A percentile compares a stretch with the other conserved stretches of the same genome.
These are phyloP conservation scores for Rhynchospora breviuscula DNA, from an alignment of 176 grass and related monocot species.

Conservation along the genomic window DNA sequence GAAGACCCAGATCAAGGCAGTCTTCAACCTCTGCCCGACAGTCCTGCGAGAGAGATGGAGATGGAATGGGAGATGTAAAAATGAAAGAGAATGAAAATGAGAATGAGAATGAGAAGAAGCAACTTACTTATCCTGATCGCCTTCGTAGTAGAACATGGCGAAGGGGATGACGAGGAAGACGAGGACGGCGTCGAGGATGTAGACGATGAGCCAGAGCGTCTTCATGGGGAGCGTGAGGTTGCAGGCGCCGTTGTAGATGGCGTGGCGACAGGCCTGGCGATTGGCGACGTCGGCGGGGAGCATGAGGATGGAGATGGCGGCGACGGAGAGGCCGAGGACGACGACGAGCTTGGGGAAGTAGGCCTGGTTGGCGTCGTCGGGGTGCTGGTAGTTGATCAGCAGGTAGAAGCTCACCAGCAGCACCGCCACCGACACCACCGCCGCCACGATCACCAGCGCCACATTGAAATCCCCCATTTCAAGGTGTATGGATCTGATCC, in stretches of 20 bases:
- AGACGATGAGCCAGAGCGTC: conserved; percentile 79
- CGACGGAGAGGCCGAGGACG: conserved; percentile 80
- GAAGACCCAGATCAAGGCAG: conserved; percentile 71
- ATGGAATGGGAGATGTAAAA: background rate
- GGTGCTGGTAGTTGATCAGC: conserved; percentile 97
- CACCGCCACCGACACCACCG: conserved; percentile 61
- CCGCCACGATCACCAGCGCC: conserved; percentile 88
- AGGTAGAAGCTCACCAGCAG: conserved; percentile 88
- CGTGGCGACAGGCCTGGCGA: conserved; percentile 54
- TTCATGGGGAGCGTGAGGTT: conserved; percentile 86
- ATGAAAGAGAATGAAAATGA: background rate
- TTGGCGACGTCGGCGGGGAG: conserved; percentile 98
- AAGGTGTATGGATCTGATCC: too few species aligned
- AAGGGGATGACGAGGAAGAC: conserved; percentile 95
- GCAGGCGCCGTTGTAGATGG: conserved; percentile 75
- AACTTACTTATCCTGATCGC: conserved; percentile 92
- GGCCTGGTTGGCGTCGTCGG: conserved; percentile 94
- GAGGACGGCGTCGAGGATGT: conserved; percentile 83
- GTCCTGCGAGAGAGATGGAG: conserved; percentile 40
- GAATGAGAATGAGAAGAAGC: background rate
- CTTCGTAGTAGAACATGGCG: conserved; percentile 99
- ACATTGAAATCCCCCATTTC: conserved; percentile 95
- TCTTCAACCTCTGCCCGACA: conserved; percentile 71
- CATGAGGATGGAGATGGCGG: conserved; percentile 96
- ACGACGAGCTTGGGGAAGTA: conserved; percentile 94